A percentile compares a stretch with the other conserved stretches of the same genome.
These are phyloP conservation scores for Teunomyces atbi DNA, from an alignment of 805 yeast genomes.

Conservation along the genomic window DNA sequence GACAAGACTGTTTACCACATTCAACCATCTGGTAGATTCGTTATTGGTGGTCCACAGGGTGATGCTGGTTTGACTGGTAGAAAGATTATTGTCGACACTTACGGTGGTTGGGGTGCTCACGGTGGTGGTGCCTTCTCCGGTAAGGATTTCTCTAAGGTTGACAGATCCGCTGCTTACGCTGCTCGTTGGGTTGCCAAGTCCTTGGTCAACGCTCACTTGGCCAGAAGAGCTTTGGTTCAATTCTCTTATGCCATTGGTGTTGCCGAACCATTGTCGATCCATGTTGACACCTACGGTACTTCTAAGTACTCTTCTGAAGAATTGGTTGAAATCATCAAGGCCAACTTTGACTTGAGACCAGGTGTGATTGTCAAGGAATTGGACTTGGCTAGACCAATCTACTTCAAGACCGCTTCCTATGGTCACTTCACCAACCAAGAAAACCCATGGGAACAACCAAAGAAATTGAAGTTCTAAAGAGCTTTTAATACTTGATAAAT, in stretches of 20 bases:
- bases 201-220: conserved; percentile 88
- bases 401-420: conserved; percentile 97
- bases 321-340: conserved; percentile 85
- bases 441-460: conserved; percentile 98
- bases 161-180: conserved; percentile 99
- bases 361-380: conserved; percentile 97
- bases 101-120: conserved; percentile 99
- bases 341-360: conserved; percentile 98
- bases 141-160: conserved; percentile 99
- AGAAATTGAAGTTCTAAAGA: conserved; percentile 59
- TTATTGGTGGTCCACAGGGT: conserved; percentile 99
- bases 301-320: conserved; percentile 85
- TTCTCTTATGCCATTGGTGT: conserved; percentile 99
- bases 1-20: conserved; percentile 96
- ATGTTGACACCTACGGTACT: conserved; percentile 98
- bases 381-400: conserved; percentile 98
- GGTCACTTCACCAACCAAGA: conserved; percentile 99
- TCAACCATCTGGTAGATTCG: conserved; percentile 99
- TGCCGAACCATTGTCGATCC: conserved; percentile 97
- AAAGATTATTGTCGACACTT: conserved; percentile 98
- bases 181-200: conserved; percentile 99
- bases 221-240: conserved; percentile 96
- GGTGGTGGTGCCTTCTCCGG: conserved; percentile 99
- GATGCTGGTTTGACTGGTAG: conserved; percentile 99
- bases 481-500: conserved; percentile 27